Percentiles rank a stretch among this genome's conserved stretches.
phyloP scores from a whole-genome alignment of 2,329 filamentous ascomycete species.

The Trichoderma afroharzianum region DNA sequence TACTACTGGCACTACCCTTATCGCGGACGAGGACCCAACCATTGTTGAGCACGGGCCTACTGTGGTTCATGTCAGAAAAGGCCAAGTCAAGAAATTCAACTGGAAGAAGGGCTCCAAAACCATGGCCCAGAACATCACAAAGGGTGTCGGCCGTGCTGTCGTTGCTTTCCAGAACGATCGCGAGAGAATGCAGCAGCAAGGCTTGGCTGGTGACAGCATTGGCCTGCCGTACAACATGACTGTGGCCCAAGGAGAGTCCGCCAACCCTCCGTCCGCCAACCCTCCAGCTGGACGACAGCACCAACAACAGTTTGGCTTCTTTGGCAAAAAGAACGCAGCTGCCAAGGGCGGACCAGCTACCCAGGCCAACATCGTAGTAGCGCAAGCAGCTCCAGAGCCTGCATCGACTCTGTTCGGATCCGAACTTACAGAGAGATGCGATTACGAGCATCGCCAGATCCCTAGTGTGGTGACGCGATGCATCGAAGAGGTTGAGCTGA shows the following conservation, averaged over 20 bases:
- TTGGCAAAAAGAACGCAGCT: conserved; percentile 54
- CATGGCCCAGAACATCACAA: conserved; percentile 88
- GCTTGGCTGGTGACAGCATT: conserved; percentile 59
- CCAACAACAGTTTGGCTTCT: conserved; percentile 65
- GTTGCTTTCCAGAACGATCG: conserved; percentile 63
- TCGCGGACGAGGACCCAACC: conserved; percentile 63
- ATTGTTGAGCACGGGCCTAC: conserved; percentile 75
- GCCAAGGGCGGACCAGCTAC: conserved; percentile 47
- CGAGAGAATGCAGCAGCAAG: conserved; percentile 50
- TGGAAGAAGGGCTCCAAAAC: conserved; percentile 97
- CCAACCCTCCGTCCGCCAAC: conserved; percentile 33
- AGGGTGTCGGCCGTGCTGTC: conserved; percentile 90
- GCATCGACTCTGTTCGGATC: conserved; percentile 75
- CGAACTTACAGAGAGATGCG: conserved; percentile 79
- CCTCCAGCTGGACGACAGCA: conserved; percentile 28
- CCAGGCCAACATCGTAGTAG: conserved; percentile 27
- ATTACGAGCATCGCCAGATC: conserved; percentile 84
- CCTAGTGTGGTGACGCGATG: conserved; percentile 88
- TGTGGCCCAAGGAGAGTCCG: conserved; percentile 50
- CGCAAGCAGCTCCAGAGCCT: conserved; percentile 47
- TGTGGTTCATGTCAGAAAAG: conserved; percentile 91
- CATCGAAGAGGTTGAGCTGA: conserved; percentile 92
- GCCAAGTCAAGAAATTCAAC: conserved; percentile 93
- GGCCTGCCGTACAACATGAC: conserved; percentile 70
- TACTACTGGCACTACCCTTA: conserved; percentile 55